Evolutionary conservation across 1,284 basidiomycete genomes (phyloP), one percentile per base, ranked within the genome.

Genomic region (Leccinum pallidistipes): DNA sequence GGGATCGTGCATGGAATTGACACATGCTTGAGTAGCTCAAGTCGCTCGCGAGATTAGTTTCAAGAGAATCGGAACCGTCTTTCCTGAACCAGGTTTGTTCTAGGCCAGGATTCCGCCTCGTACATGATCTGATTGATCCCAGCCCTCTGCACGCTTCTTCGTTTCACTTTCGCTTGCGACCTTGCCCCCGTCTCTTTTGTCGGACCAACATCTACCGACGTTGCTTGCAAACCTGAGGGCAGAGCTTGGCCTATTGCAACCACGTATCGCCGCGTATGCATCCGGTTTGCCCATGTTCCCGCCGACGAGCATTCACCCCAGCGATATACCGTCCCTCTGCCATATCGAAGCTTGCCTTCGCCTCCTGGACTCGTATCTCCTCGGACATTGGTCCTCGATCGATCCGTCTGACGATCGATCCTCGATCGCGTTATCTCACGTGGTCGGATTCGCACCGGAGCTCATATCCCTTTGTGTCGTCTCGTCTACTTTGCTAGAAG

Each of bases 341-440:
- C 82, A 81, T 66, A 74, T 86, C 11, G 80, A 83, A 63, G 77
- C 84, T 36, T 84, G 86, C 64, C 77, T 92, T 24, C 77, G 77
- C 14, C 74, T 91, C 2, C 66, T 92, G 8, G 90, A 92, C 65
- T 76, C 79, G 1, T 86, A 81, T 67, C 77, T 91, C 1, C 74
- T 91, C 10, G 80, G 79, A 2, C 80, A 81, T 57, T 88, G 86
- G 86, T 71, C 69, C 8, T 45, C 60, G 4, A 14, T 29, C 1
- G 57, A 69, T 36, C 66, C 72, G 2, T 69, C 68, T 14, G 72
- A 66, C 5, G 58, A 62, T 27, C 24, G 3, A 16, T 24, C 60
- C 4, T 40, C 63, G 10, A 54, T 45, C 51, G 50, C 27, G 58
- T 51, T 71, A 14, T 57, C 69, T 0, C 67, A 57, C 36, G 47